Evolutionary conservation across 2,329 filamentous ascomycete species (phyloP), one percentile per base, ranked within the genome.

Genomic region (Bimuria novae-zelandiae): DNA sequence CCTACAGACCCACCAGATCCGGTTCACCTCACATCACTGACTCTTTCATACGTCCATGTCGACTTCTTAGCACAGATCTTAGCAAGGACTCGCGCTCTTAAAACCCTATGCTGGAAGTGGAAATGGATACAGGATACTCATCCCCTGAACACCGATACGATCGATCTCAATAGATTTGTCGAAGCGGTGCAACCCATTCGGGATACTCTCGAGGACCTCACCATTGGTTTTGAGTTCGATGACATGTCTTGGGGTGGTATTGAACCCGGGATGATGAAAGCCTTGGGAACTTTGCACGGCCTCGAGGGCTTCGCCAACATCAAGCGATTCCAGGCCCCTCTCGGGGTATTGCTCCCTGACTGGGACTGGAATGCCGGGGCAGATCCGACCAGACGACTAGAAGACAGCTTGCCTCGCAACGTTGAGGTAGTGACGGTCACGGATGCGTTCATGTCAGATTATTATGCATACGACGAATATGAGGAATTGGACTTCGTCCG

Each of bases 321-420:
- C 40, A 42, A 17, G 40, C 40, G 40, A 30, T 42, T 42, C 25
- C 40, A 42, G 25, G 40, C 40, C 40, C 40, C 40, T 42, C 40
- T 42, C 40, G 40, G 40, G 23, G 25, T 42, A 42, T 42, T 42
- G 40, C 40, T 42, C 23, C 40, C 40, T 42, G 40, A 42, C 33
- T 46, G 30, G 29, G 32, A 46, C 14, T 27, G 21, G 39, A 29
- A 42, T 42, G 39, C 16, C n/a, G 33, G 33, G 29, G 21, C 10
- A 42, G 40, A 42, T 30, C 40, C 40, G 25, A 30, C 23, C 40
- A 42, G 40, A 46, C 43, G 43, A 46, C 29, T 46, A 14, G 43
- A 46, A 46, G 43, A 46, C 14, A 46, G 43, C 43, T 36, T 46
- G 43, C 43, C 43, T 46, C 32, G 30, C n/a, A 46, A 46, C 14